Conservation (phyloP, 345 rosid genomes). For the Camelina hispida region DNA sequence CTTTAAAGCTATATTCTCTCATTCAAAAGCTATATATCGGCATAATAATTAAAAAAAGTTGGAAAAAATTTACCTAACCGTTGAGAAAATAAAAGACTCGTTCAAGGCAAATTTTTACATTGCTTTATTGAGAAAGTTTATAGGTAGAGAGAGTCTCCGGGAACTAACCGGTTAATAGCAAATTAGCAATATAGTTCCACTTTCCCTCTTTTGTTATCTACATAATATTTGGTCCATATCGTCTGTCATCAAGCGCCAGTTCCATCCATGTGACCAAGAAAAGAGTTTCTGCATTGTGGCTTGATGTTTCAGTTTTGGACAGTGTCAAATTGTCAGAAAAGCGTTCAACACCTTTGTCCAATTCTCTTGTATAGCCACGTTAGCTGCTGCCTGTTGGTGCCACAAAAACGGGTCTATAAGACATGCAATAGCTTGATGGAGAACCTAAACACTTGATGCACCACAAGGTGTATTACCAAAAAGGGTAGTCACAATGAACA, state of each 20-base stretch:
- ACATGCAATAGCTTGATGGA: too few relatives aligned
- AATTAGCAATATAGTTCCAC: slow-evolving; percentile 50
- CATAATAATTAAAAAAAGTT: background rate
- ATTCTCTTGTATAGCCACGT: background rate
- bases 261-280: slow-evolving; percentile 62
- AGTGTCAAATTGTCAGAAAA: background rate
- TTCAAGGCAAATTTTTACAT: slow-evolving; percentile 44
- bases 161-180: slow-evolving; percentile 55
- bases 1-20: slow-evolving; percentile 2
- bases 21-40: background rate
- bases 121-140: slow-evolving; percentile 45
- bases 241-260: slow-evolving; percentile 50
- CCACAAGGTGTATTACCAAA: too few relatives aligned
- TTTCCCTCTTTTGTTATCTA: too few relatives aligned
- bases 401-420: too few relatives aligned
- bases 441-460: too few relatives aligned
- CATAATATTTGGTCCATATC: background rate
- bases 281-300: background rate
- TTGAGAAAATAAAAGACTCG: background rate
- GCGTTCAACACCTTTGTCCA: background rate
- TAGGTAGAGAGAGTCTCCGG: slow-evolving; percentile 43
- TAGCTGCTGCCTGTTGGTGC: background rate
- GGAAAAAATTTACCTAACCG: background rate
- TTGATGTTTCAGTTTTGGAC: background rate
- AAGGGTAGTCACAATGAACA: too few relatives aligned